phyloP scores from a whole-genome alignment of 192 early-diverging fungal species.

The Rhizoclosmatium globosum region DNA sequence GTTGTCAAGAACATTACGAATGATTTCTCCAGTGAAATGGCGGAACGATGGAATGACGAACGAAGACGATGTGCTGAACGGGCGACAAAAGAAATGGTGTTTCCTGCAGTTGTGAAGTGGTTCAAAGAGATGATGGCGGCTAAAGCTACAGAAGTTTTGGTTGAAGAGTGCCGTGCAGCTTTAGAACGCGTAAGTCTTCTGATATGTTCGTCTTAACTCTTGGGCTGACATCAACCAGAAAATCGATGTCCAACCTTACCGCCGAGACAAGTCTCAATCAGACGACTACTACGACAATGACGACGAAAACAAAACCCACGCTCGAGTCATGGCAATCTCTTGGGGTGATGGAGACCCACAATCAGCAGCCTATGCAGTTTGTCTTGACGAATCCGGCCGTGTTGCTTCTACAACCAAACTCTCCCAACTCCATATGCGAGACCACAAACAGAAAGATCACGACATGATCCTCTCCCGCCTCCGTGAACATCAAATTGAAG shows the following conservation, averaged over 20 bases:
- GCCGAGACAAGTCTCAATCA: conserved; percentile 50
- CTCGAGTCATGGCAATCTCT: conserved; percentile 72
- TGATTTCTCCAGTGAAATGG: conserved; percentile 65
- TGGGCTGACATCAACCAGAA: conserved; percentile 51
- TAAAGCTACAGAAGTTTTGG: conserved; percentile 78
- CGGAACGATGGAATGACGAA: conserved; percentile 80
- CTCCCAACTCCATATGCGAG: conserved; percentile 48
- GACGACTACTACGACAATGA: conserved; percentile 47
- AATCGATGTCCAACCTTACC: conserved; percentile 69
- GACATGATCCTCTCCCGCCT: conserved; percentile 64
- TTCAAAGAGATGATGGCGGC: conserved; percentile 75
- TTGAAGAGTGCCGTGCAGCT: conserved; percentile 64
- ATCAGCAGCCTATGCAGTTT: conserved; percentile 66
- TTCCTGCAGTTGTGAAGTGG: conserved; percentile 78
- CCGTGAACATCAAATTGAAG: conserved; percentile 69
- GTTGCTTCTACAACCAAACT: conserved; percentile 71
- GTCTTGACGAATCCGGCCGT: conserved; percentile 80
- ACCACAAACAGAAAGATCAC: conserved; percentile 45
- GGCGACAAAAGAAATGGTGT: conserved; percentile 71
- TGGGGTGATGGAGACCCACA: conserved; percentile 75
- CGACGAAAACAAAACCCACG: conserved; percentile 48
- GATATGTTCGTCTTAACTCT: background rate
- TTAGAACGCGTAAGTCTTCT: conserved; percentile 62
- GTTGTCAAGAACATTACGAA: conserved; percentile 63
- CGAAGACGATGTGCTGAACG: conserved; percentile 69